These are phyloP conservation scores for Psilocybe sp. DNA, from an alignment of 768 basidiomycete genomes.

Conservation along the genomic window DNA sequence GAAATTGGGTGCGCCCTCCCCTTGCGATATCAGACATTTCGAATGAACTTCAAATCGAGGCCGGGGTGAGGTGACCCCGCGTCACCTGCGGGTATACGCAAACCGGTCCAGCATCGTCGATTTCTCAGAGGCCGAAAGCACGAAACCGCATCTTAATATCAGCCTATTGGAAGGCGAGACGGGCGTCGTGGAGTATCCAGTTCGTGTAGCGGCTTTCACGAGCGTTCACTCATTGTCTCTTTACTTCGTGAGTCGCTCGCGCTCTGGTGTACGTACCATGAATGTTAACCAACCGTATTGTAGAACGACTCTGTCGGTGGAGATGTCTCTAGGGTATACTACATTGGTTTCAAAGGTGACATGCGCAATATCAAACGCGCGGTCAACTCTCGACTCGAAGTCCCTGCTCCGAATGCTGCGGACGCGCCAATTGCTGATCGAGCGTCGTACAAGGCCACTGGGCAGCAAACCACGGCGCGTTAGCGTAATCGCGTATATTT, in stretches of 20 bases:
- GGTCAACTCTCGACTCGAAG: slow-evolving; percentile 59
- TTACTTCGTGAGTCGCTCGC: slow-evolving; percentile 79
- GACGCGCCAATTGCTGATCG: slow-evolving; percentile 68
- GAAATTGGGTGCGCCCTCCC: slow-evolving; percentile 59
- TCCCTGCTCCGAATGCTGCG: slow-evolving; percentile 78
- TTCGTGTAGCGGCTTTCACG: slow-evolving; percentile 73
- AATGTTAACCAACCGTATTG: background rate
- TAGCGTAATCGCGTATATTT: too few species aligned
- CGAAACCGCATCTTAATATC: slow-evolving; percentile 70
- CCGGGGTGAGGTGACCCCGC: slow-evolving; percentile 74
- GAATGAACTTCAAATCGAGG: slow-evolving; percentile 34
- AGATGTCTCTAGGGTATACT: slow-evolving; percentile 68
- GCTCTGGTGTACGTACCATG: too few species aligned
- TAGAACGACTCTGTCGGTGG: slow-evolving; percentile 70
- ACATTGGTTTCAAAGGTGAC: slow-evolving; percentile 83
- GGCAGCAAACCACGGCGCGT: slow-evolving; percentile 63
- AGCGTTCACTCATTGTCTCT: slow-evolving; percentile 72
- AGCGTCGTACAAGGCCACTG: slow-evolving; percentile 52
- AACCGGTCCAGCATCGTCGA: slow-evolving; percentile 76
- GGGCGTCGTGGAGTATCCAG: slow-evolving; percentile 70
- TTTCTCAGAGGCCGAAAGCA: slow-evolving; percentile 68
- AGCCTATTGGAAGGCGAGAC: slow-evolving; percentile 69
- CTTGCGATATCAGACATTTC: background rate
- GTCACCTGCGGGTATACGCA: slow-evolving; percentile 71
- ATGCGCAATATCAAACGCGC: slow-evolving; percentile 52